Percentiles rank a stretch among this genome's conserved stretches.
phyloP scores from a whole-genome alignment of 2,329 filamentous ascomycete genomes.

The Curvularia lunata region DNA sequence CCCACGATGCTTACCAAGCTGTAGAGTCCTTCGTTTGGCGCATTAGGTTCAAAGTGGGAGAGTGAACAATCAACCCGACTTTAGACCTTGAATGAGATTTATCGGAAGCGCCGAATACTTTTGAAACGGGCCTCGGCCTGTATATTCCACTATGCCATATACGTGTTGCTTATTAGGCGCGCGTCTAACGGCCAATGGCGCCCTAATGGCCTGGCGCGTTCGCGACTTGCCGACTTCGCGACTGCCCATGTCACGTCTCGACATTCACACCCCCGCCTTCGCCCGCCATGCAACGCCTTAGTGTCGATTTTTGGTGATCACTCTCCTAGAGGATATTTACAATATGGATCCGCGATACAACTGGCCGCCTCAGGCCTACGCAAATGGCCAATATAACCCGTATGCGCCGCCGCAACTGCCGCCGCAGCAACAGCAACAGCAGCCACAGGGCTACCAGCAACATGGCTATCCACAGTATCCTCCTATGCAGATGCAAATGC shows the following conservation, averaged over 20 bases:
- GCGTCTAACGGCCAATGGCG: constrained; percentile 26
- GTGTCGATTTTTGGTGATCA: constrained; percentile 24
- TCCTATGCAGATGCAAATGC: constrained; percentile 11
- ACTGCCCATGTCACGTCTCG: constrained; percentile 15
- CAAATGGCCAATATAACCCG: constrained; percentile 38
- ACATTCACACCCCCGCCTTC: constrained; percentile 20
- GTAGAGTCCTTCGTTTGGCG: neutral
- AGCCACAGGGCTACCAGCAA: constrained; percentile 37
- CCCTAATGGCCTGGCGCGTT: constrained; percentile 12
- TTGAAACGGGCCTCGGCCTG: constrained; percentile 21
- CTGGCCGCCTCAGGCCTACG: constrained; percentile 41
- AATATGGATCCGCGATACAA: constrained; percentile 46
- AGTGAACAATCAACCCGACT: neutral
- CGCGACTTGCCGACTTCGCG: constrained; percentile 20
- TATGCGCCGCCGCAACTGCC: constrained; percentile 36
- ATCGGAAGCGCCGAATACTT: neutral
- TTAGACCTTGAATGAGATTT: neutral
- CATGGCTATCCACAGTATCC: constrained; percentile 28
- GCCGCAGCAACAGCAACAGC: constrained; percentile 34
- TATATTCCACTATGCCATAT: constrained; percentile 3
- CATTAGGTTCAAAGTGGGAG: neutral
- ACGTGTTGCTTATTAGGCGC: constrained; percentile 17
- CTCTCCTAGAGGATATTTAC: neutral
- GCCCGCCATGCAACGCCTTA: constrained; percentile 26
- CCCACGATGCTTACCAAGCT: neutral